A percentile compares a stretch with the other conserved stretches of the same genome.
Evolutionary conservation across 805 yeast genomes (phyloP).

Genomic region (Candida vartiovaarae): DNA sequence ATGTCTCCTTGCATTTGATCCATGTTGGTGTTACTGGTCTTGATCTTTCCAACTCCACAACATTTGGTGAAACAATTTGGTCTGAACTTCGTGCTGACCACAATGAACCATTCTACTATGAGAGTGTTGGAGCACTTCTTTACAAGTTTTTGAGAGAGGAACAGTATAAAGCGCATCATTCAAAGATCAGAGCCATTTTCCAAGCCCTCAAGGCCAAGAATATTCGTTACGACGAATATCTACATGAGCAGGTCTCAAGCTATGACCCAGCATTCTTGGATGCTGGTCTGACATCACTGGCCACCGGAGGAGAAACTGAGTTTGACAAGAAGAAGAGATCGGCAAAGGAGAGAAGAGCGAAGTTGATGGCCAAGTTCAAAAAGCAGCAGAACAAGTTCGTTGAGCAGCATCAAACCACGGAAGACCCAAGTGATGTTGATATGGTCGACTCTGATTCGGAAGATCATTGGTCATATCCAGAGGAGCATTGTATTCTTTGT

Average conservation of each 20-base stretch:
- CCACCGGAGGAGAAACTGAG: conserved; percentile 24
- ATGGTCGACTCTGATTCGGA: conserved; percentile 31
- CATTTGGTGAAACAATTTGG: conserved; percentile 29
- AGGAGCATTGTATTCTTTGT: conserved; percentile 72
- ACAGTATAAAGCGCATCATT: conserved; percentile 35
- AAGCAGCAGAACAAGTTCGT: conserved; percentile 75
- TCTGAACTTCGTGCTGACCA: conserved; percentile 28
- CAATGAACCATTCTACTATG: conserved; percentile 31
- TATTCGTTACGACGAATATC: conserved; percentile 23
- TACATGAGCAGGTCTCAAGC: conserved; percentile 31
- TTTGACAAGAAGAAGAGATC: conserved; percentile 53
- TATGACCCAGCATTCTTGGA: conserved; percentile 21
- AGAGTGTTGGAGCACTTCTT: conserved; percentile 32
- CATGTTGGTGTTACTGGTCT: conserved; percentile 46
- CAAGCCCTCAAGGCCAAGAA: conserved; percentile 24
- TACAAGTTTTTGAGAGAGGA: conserved; percentile 37
- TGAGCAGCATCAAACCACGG: conserved; percentile 36
- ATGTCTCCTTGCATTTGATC: conserved; percentile 56
- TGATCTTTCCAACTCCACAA: conserved; percentile 22
- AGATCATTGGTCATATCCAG: conserved; percentile 59
- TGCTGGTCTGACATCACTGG: background rate
- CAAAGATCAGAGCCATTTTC: conserved; percentile 54
- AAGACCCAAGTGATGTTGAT: conserved; percentile 26
- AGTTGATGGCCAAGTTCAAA: conserved; percentile 70
- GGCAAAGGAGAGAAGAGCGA: conserved; percentile 65